A percentile compares a stretch with the other conserved stretches of the same genome.
phyloP scores from a whole-genome alignment of 2,329 filamentous ascomycete species.

The Aspergillus hortae region DNA sequence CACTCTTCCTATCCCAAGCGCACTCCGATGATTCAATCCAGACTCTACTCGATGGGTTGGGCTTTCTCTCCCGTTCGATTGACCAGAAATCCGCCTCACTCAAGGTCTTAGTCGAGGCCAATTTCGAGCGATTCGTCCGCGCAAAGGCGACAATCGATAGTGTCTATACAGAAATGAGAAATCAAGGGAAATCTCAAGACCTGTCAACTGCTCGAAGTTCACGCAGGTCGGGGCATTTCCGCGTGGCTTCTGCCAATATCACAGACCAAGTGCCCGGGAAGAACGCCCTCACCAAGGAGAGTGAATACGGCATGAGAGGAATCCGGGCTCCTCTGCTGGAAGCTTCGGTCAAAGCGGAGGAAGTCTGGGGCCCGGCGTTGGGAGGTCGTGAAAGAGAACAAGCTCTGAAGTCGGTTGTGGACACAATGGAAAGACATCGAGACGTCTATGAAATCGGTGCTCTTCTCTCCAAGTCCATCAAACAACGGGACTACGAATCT shows the following conservation, averaged over 20 bases:
- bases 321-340: constrained; percentile 87
- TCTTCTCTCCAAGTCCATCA: constrained; percentile 76
- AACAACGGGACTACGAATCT: constrained; percentile 83
- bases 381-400: constrained; percentile 90
- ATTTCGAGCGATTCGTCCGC: constrained; percentile 96
- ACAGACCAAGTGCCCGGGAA: constrained; percentile 64
- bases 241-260: constrained; percentile 36
- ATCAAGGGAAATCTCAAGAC: constrained; percentile 58
- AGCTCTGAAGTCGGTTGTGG: constrained; percentile 72
- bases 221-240: constrained; percentile 60
- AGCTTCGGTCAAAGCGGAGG: constrained; percentile 88
- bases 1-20: constrained; percentile 86
- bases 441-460: constrained; percentile 79
- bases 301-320: constrained; percentile 80
- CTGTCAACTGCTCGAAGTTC: constrained; percentile 47
- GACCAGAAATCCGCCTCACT: constrained; percentile 96
- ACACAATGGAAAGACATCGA: constrained; percentile 72
- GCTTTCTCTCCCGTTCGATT: constrained; percentile 84
- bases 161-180: constrained; percentile 93
- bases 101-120: constrained; percentile 93
- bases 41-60: constrained; percentile 73
- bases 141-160: constrained; percentile 98
- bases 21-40: constrained; percentile 83
- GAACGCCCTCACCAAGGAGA: constrained; percentile 88
- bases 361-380: constrained; percentile 93